Conservation (phyloP, 2,329 filamentous ascomycete genomes). For the Annulohypoxylon truncatum region DNA sequence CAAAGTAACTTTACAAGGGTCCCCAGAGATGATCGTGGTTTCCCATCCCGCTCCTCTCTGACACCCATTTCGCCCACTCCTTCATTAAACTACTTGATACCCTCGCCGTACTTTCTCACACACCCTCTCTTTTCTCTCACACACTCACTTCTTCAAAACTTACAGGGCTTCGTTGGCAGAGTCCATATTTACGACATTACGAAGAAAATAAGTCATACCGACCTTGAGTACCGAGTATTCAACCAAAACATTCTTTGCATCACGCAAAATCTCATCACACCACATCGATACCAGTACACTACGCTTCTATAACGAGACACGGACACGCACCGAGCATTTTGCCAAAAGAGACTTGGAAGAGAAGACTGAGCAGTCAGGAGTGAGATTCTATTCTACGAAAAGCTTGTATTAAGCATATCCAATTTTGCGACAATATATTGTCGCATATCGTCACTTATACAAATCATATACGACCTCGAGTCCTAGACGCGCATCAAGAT, state of each 20-base stretch:
- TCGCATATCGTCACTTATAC: slow-evolving; percentile 24
- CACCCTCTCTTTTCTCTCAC: slow-evolving; percentile 22
- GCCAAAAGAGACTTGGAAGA: slow-evolving; percentile 32
- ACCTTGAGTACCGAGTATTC: slow-evolving; percentile 49
- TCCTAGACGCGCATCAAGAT: slow-evolving; percentile 48
- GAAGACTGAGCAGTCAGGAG: slow-evolving; percentile 19
- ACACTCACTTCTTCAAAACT: slow-evolving; percentile 37
- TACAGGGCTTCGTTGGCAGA: slow-evolving; percentile 51
- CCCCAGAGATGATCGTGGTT: slow-evolving; percentile 33
- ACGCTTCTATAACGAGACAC: slow-evolving; percentile 37
- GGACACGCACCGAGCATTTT: slow-evolving; percentile 32
- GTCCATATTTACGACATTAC: slow-evolving; percentile 47
- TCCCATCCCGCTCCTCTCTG: slow-evolving; percentile 31
- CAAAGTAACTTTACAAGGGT: slow-evolving; percentile 21
- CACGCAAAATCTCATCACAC: slow-evolving; percentile 32
- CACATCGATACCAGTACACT: slow-evolving; percentile 29
- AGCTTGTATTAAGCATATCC: slow-evolving; percentile 13
- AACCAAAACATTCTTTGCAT: slow-evolving; percentile 43
- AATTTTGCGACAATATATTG: slow-evolving; percentile 19
- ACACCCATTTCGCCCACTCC: slow-evolving; percentile 37
- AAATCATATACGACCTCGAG: slow-evolving; percentile 4
- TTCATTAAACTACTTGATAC: slow-evolving; percentile 43
- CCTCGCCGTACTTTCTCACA: slow-evolving; percentile 31
- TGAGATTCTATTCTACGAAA: slow-evolving; percentile 15
- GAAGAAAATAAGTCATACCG: slow-evolving; percentile 32